Evolutionary conservation across 108 stramenopile genomes (phyloP).

Genomic region (Discostella stelligeroides): DNA sequence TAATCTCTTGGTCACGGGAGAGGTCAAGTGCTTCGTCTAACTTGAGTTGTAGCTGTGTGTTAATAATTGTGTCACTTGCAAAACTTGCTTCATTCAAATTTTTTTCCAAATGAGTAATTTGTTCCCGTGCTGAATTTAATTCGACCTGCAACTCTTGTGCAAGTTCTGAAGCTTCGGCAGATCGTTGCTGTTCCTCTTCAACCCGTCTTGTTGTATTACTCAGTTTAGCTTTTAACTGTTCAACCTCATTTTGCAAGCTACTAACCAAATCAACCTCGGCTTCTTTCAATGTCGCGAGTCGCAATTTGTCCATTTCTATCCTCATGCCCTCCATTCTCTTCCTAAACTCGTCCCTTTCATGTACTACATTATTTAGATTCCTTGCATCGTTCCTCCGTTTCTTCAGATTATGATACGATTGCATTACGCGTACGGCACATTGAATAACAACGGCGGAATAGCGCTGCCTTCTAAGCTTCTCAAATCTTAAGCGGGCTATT

Average conservation of each 20-base stretch:
- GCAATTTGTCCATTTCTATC: slow-evolving; percentile 43
- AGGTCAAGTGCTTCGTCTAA: slow-evolving; percentile 41
- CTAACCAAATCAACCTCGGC: slow-evolving; percentile 1
- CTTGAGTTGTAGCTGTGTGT: slow-evolving; percentile 11
- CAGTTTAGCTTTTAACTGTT: slow-evolving; percentile 21
- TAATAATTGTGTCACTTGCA: neutral
- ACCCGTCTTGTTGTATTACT: slow-evolving; percentile 10
- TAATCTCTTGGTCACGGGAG: slow-evolving; percentile 19
- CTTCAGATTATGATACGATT: slow-evolving; percentile 20
- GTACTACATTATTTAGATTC: slow-evolving; percentile 44
- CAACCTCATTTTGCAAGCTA: slow-evolving; percentile 25
- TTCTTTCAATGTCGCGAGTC: slow-evolving; percentile 45
- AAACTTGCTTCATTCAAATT: slow-evolving; percentile 12
- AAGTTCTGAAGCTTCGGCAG: slow-evolving; percentile 10
- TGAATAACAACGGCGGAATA: slow-evolving; percentile 38
- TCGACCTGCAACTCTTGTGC: slow-evolving; percentile 11
- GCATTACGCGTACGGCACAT: slow-evolving; percentile 33
- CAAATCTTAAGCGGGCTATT: slow-evolving; percentile 30
- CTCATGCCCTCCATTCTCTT: slow-evolving; percentile 52
- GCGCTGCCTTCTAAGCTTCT: slow-evolving; percentile 22
- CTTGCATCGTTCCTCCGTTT: slow-evolving; percentile 44
- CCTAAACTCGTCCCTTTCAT: slow-evolving; percentile 46
- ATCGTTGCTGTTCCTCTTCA: slow-evolving; percentile 23
- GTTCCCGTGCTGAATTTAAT: slow-evolving; percentile 19
- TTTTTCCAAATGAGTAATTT: slow-evolving; percentile 10